Evolutionary conservation across 1,139 yeast genomes (phyloP).

Genomic region (Torulaspora pretoriensis): DNA sequence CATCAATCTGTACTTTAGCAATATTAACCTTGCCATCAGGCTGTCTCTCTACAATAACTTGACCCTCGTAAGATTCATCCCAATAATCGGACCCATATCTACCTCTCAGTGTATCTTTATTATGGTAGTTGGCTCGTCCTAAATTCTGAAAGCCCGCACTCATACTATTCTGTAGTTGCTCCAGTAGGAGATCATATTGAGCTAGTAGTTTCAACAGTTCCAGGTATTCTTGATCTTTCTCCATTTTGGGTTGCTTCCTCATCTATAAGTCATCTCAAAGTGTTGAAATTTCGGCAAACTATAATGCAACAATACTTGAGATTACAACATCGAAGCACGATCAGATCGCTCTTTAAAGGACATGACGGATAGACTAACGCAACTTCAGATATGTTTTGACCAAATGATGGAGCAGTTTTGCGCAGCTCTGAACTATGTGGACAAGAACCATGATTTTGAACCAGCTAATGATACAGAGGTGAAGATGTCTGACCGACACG

Average conservation of each 20-base stretch:
- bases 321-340: neutral
- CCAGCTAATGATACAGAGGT: constrained; percentile 47
- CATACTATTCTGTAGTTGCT: constrained; percentile 28
- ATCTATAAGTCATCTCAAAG: neutral
- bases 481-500: constrained; percentile 47
- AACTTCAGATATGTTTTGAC: constrained; percentile 85
- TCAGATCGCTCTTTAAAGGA: neutral
- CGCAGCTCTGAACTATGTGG: constrained; percentile 84
- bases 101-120: constrained; percentile 32
- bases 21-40: constrained; percentile 5
- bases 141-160: constrained; percentile 29
- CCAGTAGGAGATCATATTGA: constrained; percentile 29
- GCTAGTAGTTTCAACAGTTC: constrained; percentile 22
- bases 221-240: constrained; percentile 12
- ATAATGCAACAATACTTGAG: neutral
- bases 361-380: constrained; percentile 79
- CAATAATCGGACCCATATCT: constrained; percentile 34
- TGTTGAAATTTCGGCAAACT: constrained; percentile 3
- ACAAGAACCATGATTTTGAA: constrained; percentile 60
- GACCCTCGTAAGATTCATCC: constrained; percentile 31
- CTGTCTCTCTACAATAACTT: constrained; percentile 16
- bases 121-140: constrained; percentile 34
- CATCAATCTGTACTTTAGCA: constrained; percentile 4
- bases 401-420: constrained; percentile 89
- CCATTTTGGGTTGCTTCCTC: constrained; percentile 4